Evolutionary conservation across 2,329 filamentous ascomycete species (phyloP), one percentile per base, ranked within the genome.

Genomic region (Lecanicillium sp.): DNA sequence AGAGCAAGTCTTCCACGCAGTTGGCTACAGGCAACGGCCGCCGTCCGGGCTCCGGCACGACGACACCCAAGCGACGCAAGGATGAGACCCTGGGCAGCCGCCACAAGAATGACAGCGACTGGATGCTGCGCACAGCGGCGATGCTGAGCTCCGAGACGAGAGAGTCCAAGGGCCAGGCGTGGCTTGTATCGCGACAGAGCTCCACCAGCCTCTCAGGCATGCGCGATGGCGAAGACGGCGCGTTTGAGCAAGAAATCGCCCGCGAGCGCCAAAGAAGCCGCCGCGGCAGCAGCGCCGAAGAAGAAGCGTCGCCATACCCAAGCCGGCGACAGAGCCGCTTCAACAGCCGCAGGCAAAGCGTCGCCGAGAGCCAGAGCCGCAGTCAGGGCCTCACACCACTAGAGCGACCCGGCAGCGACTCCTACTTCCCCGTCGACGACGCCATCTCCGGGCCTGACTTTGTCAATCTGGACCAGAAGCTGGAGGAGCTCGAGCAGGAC

Each of bases 131-230:
- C 20, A 71, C 78, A 1, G 79, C 78, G 33, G 76, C 76, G 6
- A 53, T 80, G 33, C 72, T 84, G 48, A 73, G 73, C 41, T 71
- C 69, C 37, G 75, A 79, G 52, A 67, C 78, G 14, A 66, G 79
- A 41, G 80, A 84, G 52, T 78, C 66, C 50, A 83, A 83, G 57
- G 80, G 80, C 12, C 79, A 84, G 56, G 63, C 72, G 12, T 85
- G 80, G 80, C 69, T 85, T 15, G 64, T 75, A n/a, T 75, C 77
- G 17, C 68, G 77, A 33, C 75, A 73, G 39, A 80, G 76, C 53
- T 80, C 78, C 2, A 83, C 77, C 8, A 80, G 72, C 51, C 64
- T 83, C 14, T 60, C 68, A 1, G 73, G 66, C 17, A 57, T 70
- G 51, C 63, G 59, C 7, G 68, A 74, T 25, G 62, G 63, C 4